Base-by-base conservation (phyloP, 1,284 basidiomycete genomes). In the Malassezia arunalokei region DNA sequence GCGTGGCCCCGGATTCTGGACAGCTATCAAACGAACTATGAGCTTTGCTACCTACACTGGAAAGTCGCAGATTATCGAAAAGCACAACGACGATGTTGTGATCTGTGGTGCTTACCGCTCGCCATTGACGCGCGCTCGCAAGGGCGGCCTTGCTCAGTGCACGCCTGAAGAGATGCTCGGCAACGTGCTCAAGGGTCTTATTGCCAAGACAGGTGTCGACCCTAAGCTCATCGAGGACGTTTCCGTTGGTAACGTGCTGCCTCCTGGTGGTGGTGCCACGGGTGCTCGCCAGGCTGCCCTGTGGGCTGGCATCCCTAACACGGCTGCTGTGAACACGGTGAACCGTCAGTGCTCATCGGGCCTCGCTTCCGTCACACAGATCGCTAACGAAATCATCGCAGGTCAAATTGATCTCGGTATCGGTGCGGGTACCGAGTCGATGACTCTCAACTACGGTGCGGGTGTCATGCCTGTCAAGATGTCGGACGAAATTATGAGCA, bases 241-340 rank as follows among this genome's bases (percentile, higher is more conserved):
- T 31, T 80, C 83, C 4, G 90, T 95, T 52, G 91, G 92, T 44
- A 96, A 90, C 73, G 92, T 95, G 42, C 83, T 96, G 29, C 87
- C 89, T 14, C 82, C 91, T 11, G 87, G 84, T 41, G 89, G 91
- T 66, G 92, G 91, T 51, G 88, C 91, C 5, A 81, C 76, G 44
- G 83, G 83, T 12, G 89, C 90, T n/a, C 83, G 92, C 60, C 94
- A 95, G 88, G 92, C 91, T 30, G 82, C 85, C 43, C 80, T 98
- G 41, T 82, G 85, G 74, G 85, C 92, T 54, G 91, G 92, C 33
- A 89, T 95, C 66, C 91, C 92, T 43, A 64, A 66, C 63, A 64
- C 67, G 9, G 60, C 68, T 15, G 67, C 68, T 20, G 76, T 96
- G 75, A 84, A 85, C 77, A 92, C 91, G 12, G 79, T 95, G 60